Conservation (phyloP, 2,329 filamentous ascomycete species). For the Leptoxyphium fumago region DNA sequence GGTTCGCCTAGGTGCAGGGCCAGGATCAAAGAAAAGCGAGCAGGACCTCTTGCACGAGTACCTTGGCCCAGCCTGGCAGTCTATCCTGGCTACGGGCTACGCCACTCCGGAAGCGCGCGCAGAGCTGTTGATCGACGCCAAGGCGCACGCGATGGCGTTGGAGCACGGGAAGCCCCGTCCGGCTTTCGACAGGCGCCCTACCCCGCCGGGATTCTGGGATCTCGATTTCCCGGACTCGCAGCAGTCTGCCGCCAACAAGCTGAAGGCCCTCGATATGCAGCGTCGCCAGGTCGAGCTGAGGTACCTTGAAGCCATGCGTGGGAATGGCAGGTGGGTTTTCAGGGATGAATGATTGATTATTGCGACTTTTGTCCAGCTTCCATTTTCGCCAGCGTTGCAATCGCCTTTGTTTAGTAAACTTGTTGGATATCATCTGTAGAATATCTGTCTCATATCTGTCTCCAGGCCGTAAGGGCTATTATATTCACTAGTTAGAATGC, state of each 20-base stretch:
- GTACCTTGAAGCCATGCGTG: constrained; percentile 67
- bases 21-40: constrained; percentile 11
- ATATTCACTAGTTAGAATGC: no score
- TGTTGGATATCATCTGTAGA: no score
- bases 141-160: constrained; percentile 57
- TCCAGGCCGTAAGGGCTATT: no score
- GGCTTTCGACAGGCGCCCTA: constrained; percentile 52
- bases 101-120: constrained; percentile 38
- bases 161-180: constrained; percentile 65
- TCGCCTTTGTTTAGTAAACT: no score
- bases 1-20: constrained; percentile 28
- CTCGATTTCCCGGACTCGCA: constrained; percentile 83
- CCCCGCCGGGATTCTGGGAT: constrained; percentile 82
- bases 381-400: no score
- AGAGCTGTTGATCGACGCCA: constrained; percentile 59
- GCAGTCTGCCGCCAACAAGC: constrained; percentile 51
- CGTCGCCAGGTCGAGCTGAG: constrained; percentile 53
- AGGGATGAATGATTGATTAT: constrained; percentile 46
- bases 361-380: no score
- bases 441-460: no score
- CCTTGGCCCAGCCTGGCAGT: constrained; percentile 12
- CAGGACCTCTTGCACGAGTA: constrained; percentile 13
- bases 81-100: constrained; percentile 7
- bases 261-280: constrained; percentile 49
- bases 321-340: constrained; percentile 65